Conservation (phyloP, 148 eudicot species). For the Agrostemma githago region DNA sequence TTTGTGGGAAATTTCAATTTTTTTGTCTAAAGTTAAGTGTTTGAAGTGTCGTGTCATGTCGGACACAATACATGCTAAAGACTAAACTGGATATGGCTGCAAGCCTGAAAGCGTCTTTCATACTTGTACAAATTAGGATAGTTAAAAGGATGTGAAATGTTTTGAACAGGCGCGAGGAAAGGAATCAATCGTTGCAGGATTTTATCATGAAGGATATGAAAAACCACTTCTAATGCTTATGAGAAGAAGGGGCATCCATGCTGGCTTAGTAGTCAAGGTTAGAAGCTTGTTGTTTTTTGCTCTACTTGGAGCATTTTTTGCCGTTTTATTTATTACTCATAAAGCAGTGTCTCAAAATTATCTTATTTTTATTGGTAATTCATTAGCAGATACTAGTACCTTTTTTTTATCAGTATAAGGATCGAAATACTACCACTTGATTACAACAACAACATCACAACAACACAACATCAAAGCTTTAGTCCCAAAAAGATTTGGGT, state of each 20-base stretch:
- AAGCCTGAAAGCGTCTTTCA: not conserved
- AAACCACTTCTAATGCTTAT: slow-evolving; percentile 94
- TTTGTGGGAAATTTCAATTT: no score
- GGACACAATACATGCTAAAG: no score
- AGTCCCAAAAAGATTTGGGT: no score
- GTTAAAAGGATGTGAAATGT: not conserved
- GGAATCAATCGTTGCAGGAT: slow-evolving; percentile 90
- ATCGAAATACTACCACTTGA: no score
- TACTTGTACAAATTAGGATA: not conserved
- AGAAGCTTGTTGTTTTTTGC: not conserved
- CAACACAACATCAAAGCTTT: no score
- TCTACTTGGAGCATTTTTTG: not conserved
- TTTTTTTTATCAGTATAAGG: no score
- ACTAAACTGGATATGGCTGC: no score
- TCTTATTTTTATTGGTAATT: not conserved
- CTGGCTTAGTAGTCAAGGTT: slow-evolving; percentile 95
- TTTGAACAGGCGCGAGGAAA: slow-evolving; percentile 66
- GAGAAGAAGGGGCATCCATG: slow-evolving; percentile 89
- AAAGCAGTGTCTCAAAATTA: not conserved
- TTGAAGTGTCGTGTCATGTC: no score
- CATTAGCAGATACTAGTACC: no score
- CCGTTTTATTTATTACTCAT: not conserved
- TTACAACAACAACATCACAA: no score
- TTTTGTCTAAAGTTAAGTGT: no score
- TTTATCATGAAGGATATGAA: slow-evolving; percentile 98